Percentiles rank a stretch among this genome's conserved stretches.
Conservation (phyloP, 768 basidiomycete species). For the Tubosaeta sp. region DNA sequence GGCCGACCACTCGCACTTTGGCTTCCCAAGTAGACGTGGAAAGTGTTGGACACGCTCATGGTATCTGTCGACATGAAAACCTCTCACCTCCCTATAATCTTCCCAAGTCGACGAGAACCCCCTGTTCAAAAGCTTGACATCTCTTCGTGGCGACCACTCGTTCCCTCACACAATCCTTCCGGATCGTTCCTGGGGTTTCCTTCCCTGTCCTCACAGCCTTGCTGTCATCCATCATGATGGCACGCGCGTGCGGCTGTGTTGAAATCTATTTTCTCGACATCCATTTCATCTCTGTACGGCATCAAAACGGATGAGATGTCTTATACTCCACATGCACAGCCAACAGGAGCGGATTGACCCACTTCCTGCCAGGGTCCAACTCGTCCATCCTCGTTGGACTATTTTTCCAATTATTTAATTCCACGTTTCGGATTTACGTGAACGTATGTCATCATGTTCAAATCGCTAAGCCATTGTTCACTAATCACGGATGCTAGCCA, state of each 20-base stretch:
- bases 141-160: slow-evolving; percentile 1
- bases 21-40: too few species aligned
- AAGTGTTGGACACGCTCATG: too few species aligned
- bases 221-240: background rate
- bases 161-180: background rate
- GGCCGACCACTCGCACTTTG: too few species aligned
- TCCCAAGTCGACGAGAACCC: background rate
- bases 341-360: background rate
- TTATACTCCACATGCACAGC: slow-evolving; percentile 2
- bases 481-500: background rate
- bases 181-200: background rate
- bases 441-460: background rate
- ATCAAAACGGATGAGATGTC: background rate
- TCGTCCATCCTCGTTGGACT: background rate
- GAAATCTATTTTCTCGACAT: background rate
- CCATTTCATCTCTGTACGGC: background rate
- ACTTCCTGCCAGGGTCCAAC: background rate
- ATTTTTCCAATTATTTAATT: background rate
- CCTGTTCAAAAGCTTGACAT: background rate
- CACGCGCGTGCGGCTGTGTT: slow-evolving; percentile 1
- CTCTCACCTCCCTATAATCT: background rate
- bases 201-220: background rate
- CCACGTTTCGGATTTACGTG: background rate
- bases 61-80: too few species aligned
- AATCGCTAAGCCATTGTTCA: background rate